Percentiles rank a stretch among this genome's conserved stretches.
These are phyloP conservation scores for Jatropha multifida DNA, from an alignment of 441 rosid genomes.

Conservation along the genomic window DNA sequence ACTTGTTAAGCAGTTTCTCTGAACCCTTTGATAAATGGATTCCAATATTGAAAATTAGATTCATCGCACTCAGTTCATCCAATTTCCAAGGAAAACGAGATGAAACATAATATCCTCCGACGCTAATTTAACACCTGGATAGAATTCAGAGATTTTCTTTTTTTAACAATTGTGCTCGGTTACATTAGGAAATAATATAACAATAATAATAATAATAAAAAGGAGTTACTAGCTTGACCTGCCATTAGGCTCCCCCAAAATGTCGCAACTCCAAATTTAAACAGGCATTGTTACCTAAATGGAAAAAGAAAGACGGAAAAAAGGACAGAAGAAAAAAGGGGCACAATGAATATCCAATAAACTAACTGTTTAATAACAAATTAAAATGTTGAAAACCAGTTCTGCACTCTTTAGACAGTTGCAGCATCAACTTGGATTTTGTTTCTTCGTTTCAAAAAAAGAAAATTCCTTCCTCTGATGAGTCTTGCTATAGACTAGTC, in stretches of 20 bases:
- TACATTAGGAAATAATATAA: background rate
- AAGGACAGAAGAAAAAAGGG: background rate
- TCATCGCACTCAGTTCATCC: background rate
- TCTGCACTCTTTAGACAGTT: background rate
- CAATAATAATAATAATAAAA: background rate
- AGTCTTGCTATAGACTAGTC: background rate
- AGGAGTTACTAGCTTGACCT: background rate
- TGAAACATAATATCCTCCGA: no score
- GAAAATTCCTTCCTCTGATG: background rate
- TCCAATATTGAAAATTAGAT: no score
- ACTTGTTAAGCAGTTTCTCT: no score
- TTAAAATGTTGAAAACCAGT: conserved; percentile 16
- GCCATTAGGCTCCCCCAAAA: conserved; percentile 11
- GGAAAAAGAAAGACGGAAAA: background rate
- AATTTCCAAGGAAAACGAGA: background rate
- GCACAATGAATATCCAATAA: conserved; percentile 11
- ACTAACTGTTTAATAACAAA: conserved; percentile 14
- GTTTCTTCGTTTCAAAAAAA: background rate
- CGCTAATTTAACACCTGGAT: conserved; percentile 46
- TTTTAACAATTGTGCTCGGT: background rate
- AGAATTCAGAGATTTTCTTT: background rate
- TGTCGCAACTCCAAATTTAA: conserved; percentile 9
- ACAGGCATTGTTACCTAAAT: background rate
- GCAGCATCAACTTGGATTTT: conserved; percentile 3
- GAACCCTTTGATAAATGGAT: no score